These are phyloP conservation scores for Gossypium longicalyx DNA, from an alignment of 345 rosid genomes.

Conservation along the genomic window DNA sequence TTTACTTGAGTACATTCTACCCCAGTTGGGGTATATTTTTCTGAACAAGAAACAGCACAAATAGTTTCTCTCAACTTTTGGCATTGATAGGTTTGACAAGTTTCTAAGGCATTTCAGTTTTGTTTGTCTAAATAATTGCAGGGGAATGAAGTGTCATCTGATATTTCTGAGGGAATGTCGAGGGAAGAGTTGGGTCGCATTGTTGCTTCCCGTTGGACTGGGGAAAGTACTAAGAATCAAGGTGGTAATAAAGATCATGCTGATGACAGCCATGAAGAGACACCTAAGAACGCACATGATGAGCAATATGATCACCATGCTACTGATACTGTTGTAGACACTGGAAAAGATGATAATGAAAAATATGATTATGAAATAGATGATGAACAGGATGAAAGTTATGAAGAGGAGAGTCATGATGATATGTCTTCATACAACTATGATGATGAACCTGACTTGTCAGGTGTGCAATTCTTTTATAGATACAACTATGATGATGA, in stretches of 20 bases:
- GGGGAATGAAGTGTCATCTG: constrained; percentile 39
- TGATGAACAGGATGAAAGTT: constrained; percentile 41
- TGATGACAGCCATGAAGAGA: constrained; percentile 47
- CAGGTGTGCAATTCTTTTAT: constrained; percentile 42
- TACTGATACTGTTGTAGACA: constrained; percentile 60
- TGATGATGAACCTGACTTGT: constrained; percentile 50
- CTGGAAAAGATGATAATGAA: constrained; percentile 33
- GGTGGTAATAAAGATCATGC: constrained; percentile 28
- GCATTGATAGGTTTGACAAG: constrained; percentile 13
- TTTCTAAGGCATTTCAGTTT: background rate
- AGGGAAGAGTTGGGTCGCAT: constrained; percentile 89
- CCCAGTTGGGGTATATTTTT: background rate
- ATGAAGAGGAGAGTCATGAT: constrained; percentile 47
- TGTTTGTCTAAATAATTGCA: constrained; percentile 19
- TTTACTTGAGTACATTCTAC: background rate
- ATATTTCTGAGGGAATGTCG: constrained; percentile 62
- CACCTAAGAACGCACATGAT: constrained; percentile 36
- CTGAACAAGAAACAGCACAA: background rate
- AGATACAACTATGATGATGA: background rate
- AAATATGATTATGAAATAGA: constrained; percentile 44
- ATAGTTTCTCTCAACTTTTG: constrained; percentile 11
- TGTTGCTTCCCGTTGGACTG: constrained; percentile 98
- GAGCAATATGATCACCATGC: constrained; percentile 60
- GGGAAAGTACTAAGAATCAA: constrained; percentile 54
- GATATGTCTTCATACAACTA: constrained; percentile 50